Evolutionary conservation across 495 filamentous ascomycete genomes (phyloP).

Genomic region (Podospora comata): DNA sequence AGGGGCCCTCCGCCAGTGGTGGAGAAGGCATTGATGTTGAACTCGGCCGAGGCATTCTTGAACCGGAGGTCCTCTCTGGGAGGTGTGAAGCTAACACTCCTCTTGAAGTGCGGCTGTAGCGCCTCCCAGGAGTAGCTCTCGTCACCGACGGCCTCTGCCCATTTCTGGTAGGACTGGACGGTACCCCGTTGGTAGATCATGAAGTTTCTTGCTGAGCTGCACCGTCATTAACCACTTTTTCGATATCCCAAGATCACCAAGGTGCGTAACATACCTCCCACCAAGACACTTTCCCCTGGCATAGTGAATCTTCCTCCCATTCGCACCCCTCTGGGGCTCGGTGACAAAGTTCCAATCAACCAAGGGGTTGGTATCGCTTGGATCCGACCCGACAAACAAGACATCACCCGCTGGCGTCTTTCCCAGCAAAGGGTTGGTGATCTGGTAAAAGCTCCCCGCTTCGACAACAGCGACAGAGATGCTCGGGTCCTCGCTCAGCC

Average conservation of each 20-base stretch:
- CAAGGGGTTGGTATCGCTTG: not conserved
- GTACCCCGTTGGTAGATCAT: slow-evolving; percentile 8
- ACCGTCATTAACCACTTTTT: not conserved
- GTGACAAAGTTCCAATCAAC: slow-evolving; percentile 23
- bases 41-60: slow-evolving; percentile 46
- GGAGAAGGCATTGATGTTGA: slow-evolving; percentile 29
- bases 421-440: slow-evolving; percentile 2
- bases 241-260: not conserved
- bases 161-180: slow-evolving; percentile 42
- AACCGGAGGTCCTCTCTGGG: slow-evolving; percentile 38
- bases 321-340: slow-evolving; percentile 20
- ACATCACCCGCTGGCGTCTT: not conserved
- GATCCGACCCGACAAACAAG: not conserved
- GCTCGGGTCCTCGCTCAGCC: slow-evolving; percentile 43
- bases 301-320: slow-evolving; percentile 11
- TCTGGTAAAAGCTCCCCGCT: slow-evolving; percentile 32
- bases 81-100: slow-evolving; percentile 49
- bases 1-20: slow-evolving; percentile 44
- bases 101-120: slow-evolving; percentile 54
- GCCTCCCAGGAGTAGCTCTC: slow-evolving; percentile 52
- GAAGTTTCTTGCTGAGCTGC: slow-evolving; percentile 6
- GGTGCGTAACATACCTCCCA: slow-evolving; percentile 3
- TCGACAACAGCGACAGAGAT: slow-evolving; percentile 45
- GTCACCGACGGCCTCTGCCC: slow-evolving; percentile 58
- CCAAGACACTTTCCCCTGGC: slow-evolving; percentile 9